Percentiles rank a stretch among this genome's conserved stretches.
Conservation (phyloP, 2,329 filamentous ascomycete genomes). For the Arthroderma sp. region DNA sequence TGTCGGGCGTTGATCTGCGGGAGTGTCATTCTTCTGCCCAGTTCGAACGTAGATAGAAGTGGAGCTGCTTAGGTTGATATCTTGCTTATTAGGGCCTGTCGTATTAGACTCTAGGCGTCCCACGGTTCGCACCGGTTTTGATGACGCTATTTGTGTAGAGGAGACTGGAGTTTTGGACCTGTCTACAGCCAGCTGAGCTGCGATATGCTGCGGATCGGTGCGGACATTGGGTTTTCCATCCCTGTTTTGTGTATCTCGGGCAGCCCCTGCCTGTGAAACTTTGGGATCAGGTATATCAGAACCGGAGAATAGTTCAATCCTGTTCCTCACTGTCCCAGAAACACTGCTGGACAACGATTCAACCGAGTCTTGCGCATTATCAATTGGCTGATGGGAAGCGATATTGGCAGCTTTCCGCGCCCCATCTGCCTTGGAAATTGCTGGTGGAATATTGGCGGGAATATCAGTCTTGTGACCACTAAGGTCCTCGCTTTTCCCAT, state of each 20-base stretch:
- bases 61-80: too few relatives aligned
- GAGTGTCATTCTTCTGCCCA: too few relatives aligned
- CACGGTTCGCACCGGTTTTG: too few relatives aligned
- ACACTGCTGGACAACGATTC: conserved; percentile 5
- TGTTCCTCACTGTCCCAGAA: conserved; percentile 26
- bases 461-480: too few relatives aligned
- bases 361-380: too few relatives aligned
- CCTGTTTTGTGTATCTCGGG: neutral
- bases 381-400: neutral
- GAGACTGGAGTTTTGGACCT: conserved; percentile 11
- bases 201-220: conserved; percentile 19
- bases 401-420: conserved; percentile 13
- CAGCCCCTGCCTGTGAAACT: conserved; percentile 9
- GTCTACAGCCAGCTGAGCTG: conserved; percentile 23
- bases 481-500: too few relatives aligned
- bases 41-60: too few relatives aligned
- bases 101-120: too few relatives aligned
- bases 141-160: conserved; percentile 4
- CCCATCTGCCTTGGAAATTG: neutral
- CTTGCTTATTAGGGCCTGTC: too few relatives aligned
- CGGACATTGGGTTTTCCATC: too few relatives aligned
- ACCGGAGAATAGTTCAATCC: conserved; percentile 22
- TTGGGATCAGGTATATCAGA: neutral
- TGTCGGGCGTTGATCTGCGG: too few relatives aligned
- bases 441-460: too few relatives aligned